Evolutionary conservation across 2,329 filamentous ascomycete genomes (phyloP).

Genomic region (Pseudogymnoascus sp.): DNA sequence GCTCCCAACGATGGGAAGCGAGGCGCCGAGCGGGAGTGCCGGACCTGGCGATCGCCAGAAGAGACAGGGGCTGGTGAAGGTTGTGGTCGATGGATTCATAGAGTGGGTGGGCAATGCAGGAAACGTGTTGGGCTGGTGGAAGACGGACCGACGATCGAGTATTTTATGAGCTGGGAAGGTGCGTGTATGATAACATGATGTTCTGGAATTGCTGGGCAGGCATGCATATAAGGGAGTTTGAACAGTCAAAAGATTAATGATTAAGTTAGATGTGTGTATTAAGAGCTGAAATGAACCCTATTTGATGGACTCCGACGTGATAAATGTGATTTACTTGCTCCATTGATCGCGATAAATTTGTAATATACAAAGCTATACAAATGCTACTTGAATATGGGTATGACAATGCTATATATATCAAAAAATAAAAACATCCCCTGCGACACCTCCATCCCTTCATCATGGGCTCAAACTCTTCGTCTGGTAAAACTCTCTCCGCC

Average conservation of each 20-base stretch:
- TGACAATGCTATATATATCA: constrained; percentile 6
- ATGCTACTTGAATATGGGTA: constrained; percentile 2
- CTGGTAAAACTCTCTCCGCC: constrained; percentile 2
- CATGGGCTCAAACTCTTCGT: constrained; percentile 3
- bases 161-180: constrained; percentile 17
- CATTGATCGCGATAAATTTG: not conserved
- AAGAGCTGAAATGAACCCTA: not conserved
- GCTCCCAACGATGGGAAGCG: constrained; percentile 80
- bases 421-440: not conserved
- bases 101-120: constrained; percentile 38
- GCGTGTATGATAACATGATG: constrained; percentile 4
- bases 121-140: constrained; percentile 23
- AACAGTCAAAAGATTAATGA: not conserved
- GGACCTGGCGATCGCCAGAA: constrained; percentile 34
- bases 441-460: not conserved
- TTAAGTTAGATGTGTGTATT: not conserved
- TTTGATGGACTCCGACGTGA: not conserved
- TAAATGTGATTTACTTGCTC: not conserved
- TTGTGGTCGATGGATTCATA: constrained; percentile 50
- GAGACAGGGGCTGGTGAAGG: constrained; percentile 59
- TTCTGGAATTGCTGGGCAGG: not conserved
- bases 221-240: constrained; percentile 3
- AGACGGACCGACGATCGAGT: constrained; percentile 20
- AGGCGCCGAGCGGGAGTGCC: constrained; percentile 37
- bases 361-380: constrained; percentile 6